Evolutionary conservation across 2,329 filamentous ascomycete species (phyloP).

Genomic region (Alternaria brassicicola): DNA sequence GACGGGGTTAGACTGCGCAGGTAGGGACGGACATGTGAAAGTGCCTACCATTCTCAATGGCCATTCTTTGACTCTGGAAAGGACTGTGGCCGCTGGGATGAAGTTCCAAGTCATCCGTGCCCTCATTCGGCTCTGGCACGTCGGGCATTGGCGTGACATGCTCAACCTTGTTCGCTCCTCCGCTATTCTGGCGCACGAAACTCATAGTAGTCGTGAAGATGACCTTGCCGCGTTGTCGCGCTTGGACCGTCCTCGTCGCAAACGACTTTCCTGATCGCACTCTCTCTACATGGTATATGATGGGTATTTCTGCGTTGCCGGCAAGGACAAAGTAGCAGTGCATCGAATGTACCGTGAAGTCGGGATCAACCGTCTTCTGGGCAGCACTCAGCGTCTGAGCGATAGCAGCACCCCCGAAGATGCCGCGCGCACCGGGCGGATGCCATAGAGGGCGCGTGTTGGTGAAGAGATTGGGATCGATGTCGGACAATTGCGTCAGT

Average conservation of each 20-base stretch:
- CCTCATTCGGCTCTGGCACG: slow-evolving; percentile 54
- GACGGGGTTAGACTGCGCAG: slow-evolving; percentile 21
- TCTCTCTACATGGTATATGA: slow-evolving; percentile 93
- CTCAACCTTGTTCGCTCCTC: slow-evolving; percentile 62
- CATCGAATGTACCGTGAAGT: slow-evolving; percentile 91
- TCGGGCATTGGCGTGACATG: slow-evolving; percentile 66
- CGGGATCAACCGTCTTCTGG: slow-evolving; percentile 79
- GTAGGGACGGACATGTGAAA: not conserved
- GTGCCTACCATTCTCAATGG: slow-evolving; percentile 60
- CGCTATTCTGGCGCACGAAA: slow-evolving; percentile 73
- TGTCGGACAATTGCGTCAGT: slow-evolving; percentile 76
- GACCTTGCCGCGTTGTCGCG: slow-evolving; percentile 81
- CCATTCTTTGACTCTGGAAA: slow-evolving; percentile 64
- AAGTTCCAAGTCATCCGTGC: slow-evolving; percentile 41
- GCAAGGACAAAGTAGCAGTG: slow-evolving; percentile 99
- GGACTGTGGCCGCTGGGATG: slow-evolving; percentile 53
- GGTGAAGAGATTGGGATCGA: slow-evolving; percentile 88
- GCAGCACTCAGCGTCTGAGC: slow-evolving; percentile 89
- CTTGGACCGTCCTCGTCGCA: slow-evolving; percentile 93
- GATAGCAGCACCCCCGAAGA: slow-evolving; percentile 92
- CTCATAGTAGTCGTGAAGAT: slow-evolving; percentile 97
- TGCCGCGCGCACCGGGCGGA: slow-evolving; percentile 86
- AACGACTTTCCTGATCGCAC: slow-evolving; percentile 90
- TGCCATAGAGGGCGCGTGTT: slow-evolving; percentile 93
- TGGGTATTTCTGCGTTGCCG: slow-evolving; percentile 80